Evolutionary conservation across 768 basidiomycete genomes (phyloP).

Genomic region (Tricholoma sp.): DNA sequence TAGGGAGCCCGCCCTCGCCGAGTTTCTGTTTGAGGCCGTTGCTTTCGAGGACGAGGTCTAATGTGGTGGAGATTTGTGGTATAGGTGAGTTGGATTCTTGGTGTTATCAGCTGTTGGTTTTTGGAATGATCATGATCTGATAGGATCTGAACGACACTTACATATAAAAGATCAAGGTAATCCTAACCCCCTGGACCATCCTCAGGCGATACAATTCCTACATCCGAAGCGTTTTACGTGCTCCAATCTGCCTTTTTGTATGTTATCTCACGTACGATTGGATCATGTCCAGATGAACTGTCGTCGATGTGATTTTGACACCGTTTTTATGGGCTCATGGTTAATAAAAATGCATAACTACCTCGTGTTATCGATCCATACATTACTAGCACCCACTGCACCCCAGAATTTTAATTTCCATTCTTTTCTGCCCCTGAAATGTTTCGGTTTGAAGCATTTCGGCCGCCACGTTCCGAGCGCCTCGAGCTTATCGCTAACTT

Average conservation of each 20-base stretch:
- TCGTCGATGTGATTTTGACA: background rate
- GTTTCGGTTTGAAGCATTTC: background rate
- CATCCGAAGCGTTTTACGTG: background rate
- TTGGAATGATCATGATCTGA: background rate
- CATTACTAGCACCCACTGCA: background rate
- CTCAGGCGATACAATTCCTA: background rate
- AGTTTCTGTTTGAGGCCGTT: slow-evolving; percentile 11
- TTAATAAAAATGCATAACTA: slow-evolving; percentile 2
- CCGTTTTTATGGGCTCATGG: background rate
- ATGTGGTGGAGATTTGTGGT: background rate
- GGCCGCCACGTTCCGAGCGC: background rate
- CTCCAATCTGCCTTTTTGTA: background rate
- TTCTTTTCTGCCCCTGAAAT: background rate
- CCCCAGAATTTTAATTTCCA: background rate
- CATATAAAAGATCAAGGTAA: background rate
- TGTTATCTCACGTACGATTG: background rate
- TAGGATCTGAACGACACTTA: background rate
- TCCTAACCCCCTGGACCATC: background rate
- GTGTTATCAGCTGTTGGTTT: background rate
- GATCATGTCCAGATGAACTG: background rate
- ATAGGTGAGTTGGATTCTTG: background rate
- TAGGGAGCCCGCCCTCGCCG: slow-evolving; percentile 13
- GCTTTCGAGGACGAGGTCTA: slow-evolving; percentile 22
- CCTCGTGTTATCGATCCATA: background rate
- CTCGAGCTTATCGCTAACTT: background rate